Evolutionary conservation across 495 filamentous ascomycete genomes (phyloP), one percentile per base, ranked within the genome.

Genomic region (Penicillium malachiteum): DNA sequence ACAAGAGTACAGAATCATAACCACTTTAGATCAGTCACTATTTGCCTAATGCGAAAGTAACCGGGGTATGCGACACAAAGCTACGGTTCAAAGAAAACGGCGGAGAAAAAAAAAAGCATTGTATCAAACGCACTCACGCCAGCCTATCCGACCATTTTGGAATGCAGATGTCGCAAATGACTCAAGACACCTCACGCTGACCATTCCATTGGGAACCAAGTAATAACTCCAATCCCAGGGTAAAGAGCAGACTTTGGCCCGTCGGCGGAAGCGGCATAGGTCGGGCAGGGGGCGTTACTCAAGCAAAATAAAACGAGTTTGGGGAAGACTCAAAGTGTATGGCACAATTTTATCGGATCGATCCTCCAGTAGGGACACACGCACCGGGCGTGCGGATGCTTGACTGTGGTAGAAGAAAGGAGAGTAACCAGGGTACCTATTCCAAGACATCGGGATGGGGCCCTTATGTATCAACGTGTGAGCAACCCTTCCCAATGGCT

Each of bases 211-310:
- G 12, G 11, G 39, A 26, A n/a, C 43, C 43, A 42, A 55, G 5
- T n/a, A 56, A 41, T 55, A 48, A 55, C 57, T 55, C 21, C 48
- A 55, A 18, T 42, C 42, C 43, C 42, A 55, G 52, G 14, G 41
- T 16, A 21, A 32, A 45, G 21, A n/a, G 21, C n/a, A 35, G n/a
- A n/a, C 7, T 14, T 21, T 44, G 52, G 34, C 38, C 51, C 33
- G 52, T 17, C 48, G 40, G 45, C 34, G 9, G 52, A 33, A 52
- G 43, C 31, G 31, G 41, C 14, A 34, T 43, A 41, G 51, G 51
- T 54, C 42, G 50, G 51, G 33, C 26, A 48, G 35, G 17, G 18
- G 31, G 44, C 48, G 50, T 49, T 37, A 39, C 50, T 45, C 52
- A 57, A 60, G 58, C 55, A 43, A 54, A 37, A 50, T 13, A 13